Percentiles rank a stretch among this genome's conserved stretches.
These are phyloP conservation scores for Mucor indicus DNA, from an alignment of 371 early-diverging fungal species.

Conservation along the genomic window DNA sequence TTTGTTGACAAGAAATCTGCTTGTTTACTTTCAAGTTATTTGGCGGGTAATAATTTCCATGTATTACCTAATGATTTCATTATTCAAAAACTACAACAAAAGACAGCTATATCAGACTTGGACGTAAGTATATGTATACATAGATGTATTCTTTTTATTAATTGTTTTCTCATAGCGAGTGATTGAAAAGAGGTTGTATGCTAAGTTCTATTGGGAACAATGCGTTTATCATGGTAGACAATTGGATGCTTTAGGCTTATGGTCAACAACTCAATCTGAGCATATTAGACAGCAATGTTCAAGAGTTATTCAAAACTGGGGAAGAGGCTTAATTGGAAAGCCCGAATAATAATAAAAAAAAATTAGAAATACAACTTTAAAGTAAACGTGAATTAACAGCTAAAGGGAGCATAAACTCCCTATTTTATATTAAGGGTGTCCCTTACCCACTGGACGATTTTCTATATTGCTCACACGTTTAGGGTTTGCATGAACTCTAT, in stretches of 20 bases:
- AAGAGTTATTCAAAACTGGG: constrained; percentile 46
- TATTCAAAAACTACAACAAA: constrained; percentile 23
- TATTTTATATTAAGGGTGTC: too few relatives aligned
- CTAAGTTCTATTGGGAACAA: constrained; percentile 48
- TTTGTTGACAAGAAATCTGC: constrained; percentile 41
- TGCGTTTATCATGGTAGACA: constrained; percentile 49
- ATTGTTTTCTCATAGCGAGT: constrained; percentile 22
- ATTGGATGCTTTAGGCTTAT: constrained; percentile 38
- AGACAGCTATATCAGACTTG: constrained; percentile 27
- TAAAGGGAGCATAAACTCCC: too few relatives aligned
- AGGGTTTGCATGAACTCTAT: too few relatives aligned
- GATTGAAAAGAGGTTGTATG: constrained; percentile 44
- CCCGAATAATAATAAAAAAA: constrained; percentile 12
- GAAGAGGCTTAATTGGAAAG: constrained; percentile 40
- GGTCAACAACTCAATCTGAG: constrained; percentile 32
- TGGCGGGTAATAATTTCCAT: constrained; percentile 43
- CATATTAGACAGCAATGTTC: constrained; percentile 44
- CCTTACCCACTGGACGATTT: too few relatives aligned
- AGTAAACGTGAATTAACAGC: neutral
- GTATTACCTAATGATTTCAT: constrained; percentile 45
- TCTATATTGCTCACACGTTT: too few relatives aligned
- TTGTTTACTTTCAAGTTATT: constrained; percentile 39
- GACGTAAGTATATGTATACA: constrained; percentile 28
- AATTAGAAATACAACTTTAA: neutral
- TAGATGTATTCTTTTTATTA: neutral